Conservation (phyloP, 129 eudicot species). For the Chrysanthemum seticuspe region DNA sequence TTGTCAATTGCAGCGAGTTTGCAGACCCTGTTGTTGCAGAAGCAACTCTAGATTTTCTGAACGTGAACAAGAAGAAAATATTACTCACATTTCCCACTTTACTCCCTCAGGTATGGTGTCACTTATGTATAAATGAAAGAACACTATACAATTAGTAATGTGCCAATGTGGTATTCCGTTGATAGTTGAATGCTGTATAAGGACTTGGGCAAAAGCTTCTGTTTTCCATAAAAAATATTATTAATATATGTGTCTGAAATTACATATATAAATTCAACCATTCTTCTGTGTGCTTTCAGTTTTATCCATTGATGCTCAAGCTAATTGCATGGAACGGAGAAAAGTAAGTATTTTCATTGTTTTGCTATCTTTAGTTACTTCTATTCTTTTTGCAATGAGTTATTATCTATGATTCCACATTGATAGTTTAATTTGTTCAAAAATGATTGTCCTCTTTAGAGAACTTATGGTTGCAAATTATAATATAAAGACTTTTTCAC, state of each 20-base stretch:
- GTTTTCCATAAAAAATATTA: too few species aligned
- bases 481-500: not conserved
- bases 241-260: not conserved
- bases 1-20: conserved; percentile 77
- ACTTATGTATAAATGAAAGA: not conserved
- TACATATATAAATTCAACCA: conserved; percentile 1
- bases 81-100: conserved; percentile 59
- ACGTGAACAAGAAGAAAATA: conserved; percentile 62
- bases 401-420: too few species aligned
- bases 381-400: not conserved
- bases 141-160: conserved; percentile 7
- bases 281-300: conserved; percentile 45
- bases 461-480: too few species aligned
- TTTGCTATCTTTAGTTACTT: not conserved
- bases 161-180: not conserved
- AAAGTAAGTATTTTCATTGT: conserved; percentile 53
- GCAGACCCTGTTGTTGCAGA: conserved; percentile 91
- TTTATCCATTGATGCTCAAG: conserved; percentile 85
- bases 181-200: too few species aligned
- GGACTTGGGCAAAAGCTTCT: too few species aligned
- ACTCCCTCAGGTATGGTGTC: conserved; percentile 75
- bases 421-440: too few species aligned
- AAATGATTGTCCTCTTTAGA: too few species aligned
- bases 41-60: conserved; percentile 80
- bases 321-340: conserved; percentile 95